A percentile compares a stretch with the other conserved stretches of the same genome.
Conservation (phyloP, 1,284 basidiomycete species). For the Hemileia vastatrix region DNA sequence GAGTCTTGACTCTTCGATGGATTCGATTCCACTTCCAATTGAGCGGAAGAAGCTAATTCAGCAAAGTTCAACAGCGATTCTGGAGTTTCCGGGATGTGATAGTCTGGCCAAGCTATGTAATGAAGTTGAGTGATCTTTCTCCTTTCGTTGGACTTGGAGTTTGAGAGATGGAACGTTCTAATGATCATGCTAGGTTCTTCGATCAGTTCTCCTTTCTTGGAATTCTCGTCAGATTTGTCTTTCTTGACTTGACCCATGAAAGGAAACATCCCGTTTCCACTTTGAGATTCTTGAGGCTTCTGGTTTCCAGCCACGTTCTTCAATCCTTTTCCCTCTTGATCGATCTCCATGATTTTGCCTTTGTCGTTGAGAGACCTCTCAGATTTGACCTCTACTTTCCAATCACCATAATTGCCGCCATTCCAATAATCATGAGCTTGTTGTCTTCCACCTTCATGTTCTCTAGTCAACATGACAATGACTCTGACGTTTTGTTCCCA, state of each 20-base stretch:
- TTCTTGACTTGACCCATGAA: too few relatives aligned
- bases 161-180: slow-evolving; percentile 27
- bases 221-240: too few relatives aligned
- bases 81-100: slow-evolving; percentile 65
- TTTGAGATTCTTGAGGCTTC: slow-evolving; percentile 40
- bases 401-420: slow-evolving; percentile 57
- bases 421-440: slow-evolving; percentile 92
- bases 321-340: too few relatives aligned
- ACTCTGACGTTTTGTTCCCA: slow-evolving; percentile 52
- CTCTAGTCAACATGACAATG: slow-evolving; percentile 73
- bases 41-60: slow-evolving; percentile 49
- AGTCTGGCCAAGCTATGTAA: slow-evolving; percentile 84
- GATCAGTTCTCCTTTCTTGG: too few relatives aligned
- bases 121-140: slow-evolving; percentile 63
- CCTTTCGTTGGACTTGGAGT: slow-evolving; percentile 6
- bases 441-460: slow-evolving; percentile 73
- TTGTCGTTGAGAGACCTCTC: slow-evolving; percentile 26
- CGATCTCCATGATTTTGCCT: too few relatives aligned
- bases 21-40: slow-evolving; percentile 59
- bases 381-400: slow-evolving; percentile 23
- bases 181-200: slow-evolving; percentile 26
- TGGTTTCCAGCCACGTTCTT: too few relatives aligned
- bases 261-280: too few relatives aligned
- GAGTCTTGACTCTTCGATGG: slow-evolving; percentile 49
- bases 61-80: slow-evolving; percentile 33